Evolutionary conservation across 2,329 filamentous ascomycete genomes (phyloP), one percentile per base, ranked within the genome.

Genomic region (Geosmithia putterillii): DNA sequence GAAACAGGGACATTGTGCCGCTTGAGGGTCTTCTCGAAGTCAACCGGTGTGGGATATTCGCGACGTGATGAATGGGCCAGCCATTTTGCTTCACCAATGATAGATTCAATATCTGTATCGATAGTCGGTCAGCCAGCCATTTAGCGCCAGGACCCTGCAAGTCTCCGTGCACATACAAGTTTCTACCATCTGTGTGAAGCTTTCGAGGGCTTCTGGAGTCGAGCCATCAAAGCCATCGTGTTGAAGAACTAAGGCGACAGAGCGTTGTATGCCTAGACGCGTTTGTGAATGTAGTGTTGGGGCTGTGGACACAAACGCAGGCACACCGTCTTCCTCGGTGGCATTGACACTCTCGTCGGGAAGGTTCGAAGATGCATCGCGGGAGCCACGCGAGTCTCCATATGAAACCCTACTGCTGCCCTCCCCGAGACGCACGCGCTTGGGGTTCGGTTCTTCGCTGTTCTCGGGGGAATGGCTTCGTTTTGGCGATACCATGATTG

Each of bases 161-260:
- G n/a, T 12, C 18, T 12, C 14, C 14, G 14, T 28, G 14, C 21
- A 55, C 74, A 47, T 56, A 81, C 78, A 82, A 4, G 67, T 66
- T 52, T 81, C 77, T 2, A 73, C 70, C 50, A 71, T 62, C 18
- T 61, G 57, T 4, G 73, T 68, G 38, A 81, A 74, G 49, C 71
- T 71, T 54, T 81, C 76, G 50, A 82, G 57, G 2, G 77, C 76
- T 43, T 77, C 71, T 7, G 67, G 64, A 1, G 64, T 69, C 14
- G 76, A 70, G 21, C 65, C 62, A 23, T 70, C 64, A 50, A 81
- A 82, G 22, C 78, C 78, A 34, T 79, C 70, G 47, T 79, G 70
- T 37, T 71, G 59, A 22, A 81, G 56, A 3, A 69, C 68, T 44
- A 80, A 55, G 0, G 68, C 70, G 44, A 81, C 72, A 10, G 74